A percentile compares a stretch with the other conserved stretches of the same genome.
phyloP scores from a whole-genome alignment of 2,329 filamentous ascomycete genomes.

The Fusarium sp. region DNA sequence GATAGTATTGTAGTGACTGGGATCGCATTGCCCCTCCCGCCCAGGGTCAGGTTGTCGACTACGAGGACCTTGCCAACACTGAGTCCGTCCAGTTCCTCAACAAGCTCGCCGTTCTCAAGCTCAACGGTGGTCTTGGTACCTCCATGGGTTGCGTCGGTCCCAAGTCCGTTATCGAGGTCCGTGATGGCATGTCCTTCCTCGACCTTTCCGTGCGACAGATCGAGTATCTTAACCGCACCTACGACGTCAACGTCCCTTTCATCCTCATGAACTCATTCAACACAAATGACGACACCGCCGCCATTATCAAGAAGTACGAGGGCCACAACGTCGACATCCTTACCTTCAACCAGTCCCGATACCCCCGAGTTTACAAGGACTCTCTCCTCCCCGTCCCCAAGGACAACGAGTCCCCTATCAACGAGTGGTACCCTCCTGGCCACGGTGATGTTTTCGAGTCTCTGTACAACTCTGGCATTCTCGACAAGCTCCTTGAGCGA shows the following conservation, averaged over 20 bases:
- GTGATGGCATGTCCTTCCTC: conserved; percentile 99
- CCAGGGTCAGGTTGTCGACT: conserved; percentile 93
- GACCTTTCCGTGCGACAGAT: conserved; percentile 99
- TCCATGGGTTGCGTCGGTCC: conserved; percentile 99
- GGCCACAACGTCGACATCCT: conserved; percentile 99
- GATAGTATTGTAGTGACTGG: conserved; percentile 77
- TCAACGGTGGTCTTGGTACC: conserved; percentile 98
- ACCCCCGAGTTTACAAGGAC: conserved; percentile 98
- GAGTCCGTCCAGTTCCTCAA: conserved; percentile 94
- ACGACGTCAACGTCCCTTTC: conserved; percentile 96
- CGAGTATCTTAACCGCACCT: conserved; percentile 98
- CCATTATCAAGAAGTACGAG: conserved; percentile 99
- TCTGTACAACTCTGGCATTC: conserved; percentile 97
- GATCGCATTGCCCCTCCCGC: conserved; percentile 95
- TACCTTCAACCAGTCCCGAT: conserved; percentile 99
- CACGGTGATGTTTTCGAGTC: conserved; percentile 99
- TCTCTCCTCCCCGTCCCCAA: conserved; percentile 96
- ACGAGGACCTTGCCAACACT: conserved; percentile 87
- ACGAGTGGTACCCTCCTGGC: conserved; percentile 98
- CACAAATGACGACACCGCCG: conserved; percentile 96
- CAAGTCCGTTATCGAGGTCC: conserved; percentile 99
- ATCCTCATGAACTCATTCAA: conserved; percentile 99
- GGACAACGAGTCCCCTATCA: conserved; percentile 84
- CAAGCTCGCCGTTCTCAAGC: conserved; percentile 98
- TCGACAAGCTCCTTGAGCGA: conserved; percentile 94